Percentiles rank a stretch among this genome's conserved stretches.
phyloP scores from a whole-genome alignment of 2,329 filamentous ascomycete genomes.

The Diaporthe destruens region DNA sequence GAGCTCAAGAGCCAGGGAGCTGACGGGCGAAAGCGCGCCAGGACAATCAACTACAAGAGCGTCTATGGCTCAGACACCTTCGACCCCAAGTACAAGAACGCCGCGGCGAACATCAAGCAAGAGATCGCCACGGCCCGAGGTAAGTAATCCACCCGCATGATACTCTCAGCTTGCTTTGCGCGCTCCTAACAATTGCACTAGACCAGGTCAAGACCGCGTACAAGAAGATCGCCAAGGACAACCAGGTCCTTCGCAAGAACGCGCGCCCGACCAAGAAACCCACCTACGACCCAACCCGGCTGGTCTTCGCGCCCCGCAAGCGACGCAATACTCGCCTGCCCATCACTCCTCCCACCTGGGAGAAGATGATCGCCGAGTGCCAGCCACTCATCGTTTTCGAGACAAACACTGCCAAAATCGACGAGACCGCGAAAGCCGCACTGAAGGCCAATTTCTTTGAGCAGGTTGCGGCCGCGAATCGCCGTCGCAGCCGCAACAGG shows the following conservation, averaged over 20 bases:
- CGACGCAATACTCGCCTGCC: conserved; percentile 51
- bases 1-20: conserved; percentile 53
- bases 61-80: conserved; percentile 52
- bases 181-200: not conserved
- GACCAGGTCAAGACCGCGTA: conserved; percentile 35
- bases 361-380: conserved; percentile 43
- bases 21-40: conserved; percentile 52
- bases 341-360: conserved; percentile 43
- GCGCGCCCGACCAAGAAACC: conserved; percentile 15
- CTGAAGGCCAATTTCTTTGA: too few species aligned
- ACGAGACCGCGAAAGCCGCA: not conserved
- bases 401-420: conserved; percentile 30
- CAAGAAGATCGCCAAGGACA: conserved; percentile 32
- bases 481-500: not conserved
- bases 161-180: not conserved
- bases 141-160: conserved; percentile 35
- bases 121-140: conserved; percentile 47
- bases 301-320: conserved; percentile 49
- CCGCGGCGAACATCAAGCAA: not conserved
- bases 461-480: too few species aligned
- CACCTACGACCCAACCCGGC: conserved; percentile 18
- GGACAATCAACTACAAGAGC: conserved; percentile 49
- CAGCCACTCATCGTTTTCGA: conserved; percentile 46
- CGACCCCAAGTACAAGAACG: conserved; percentile 42
- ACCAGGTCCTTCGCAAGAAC: conserved; percentile 14